Evolutionary conservation across 495 filamentous ascomycete species (phyloP), one percentile per base, ranked within the genome.

Genomic region (Lasiosphaeria ovina): DNA sequence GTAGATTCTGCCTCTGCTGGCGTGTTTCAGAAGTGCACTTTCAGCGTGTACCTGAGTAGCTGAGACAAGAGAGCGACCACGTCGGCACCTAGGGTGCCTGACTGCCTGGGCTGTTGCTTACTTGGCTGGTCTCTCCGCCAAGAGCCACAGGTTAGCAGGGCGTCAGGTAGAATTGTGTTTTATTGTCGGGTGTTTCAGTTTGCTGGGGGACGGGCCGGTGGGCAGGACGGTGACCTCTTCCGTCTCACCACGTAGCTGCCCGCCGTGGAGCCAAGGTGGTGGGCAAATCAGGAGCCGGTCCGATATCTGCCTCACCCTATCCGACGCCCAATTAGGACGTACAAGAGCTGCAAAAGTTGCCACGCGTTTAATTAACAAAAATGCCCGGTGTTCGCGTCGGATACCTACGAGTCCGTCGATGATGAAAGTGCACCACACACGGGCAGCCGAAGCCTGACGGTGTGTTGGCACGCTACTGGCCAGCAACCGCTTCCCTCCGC

Each of bases 171-270:
- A 51, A 31, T 51, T 10, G 17, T 32, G 17, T 31, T 9, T 51
- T 31, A 6, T 4, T 31, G 9, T 50, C 31, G 48, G 48, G 32
- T n/a, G 35, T 50, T 45, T 12, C 35, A 54, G 42, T n/a, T 17
- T 34, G 1, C 12, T 16, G 24, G 24, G 31, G 34, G 7, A 5
- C 33, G 38, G 44, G 12, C 42, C 38, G 48, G 35, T 62, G 11
- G n/a, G 48, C 35, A 58, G 49, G 36, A 35, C 17, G 24, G 45
- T 56, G 58, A 24, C 62, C 59, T 55, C 35, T 56, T 62, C 35
- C 31, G 42, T 31, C 34, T 59, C 59, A 62, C 55, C 59, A 65
- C 63, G 63, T 65, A 57, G 48, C 5, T 36, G 31, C 24, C 38
- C 6, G 10, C 51, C 17, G 10, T 50, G 58, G 59, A 35, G 64